Evolutionary conservation across 306 rosid genomes (phyloP).

Genomic region (Benincasa hispida): DNA sequence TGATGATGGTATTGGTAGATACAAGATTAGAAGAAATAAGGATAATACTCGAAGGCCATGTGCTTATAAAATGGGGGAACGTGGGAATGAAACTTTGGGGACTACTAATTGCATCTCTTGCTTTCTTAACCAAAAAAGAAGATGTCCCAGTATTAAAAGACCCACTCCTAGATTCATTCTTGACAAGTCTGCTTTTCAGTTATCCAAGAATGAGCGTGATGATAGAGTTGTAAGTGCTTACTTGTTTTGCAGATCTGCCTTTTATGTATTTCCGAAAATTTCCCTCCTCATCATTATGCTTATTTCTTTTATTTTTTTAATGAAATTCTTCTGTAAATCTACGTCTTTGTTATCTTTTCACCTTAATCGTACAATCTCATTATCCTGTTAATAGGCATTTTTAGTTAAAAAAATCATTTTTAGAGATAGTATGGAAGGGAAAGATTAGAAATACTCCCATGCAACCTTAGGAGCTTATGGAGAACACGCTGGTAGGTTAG

Average conservation of each 20-base stretch:
- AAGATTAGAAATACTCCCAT: neutral
- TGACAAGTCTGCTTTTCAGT: constrained; percentile 37
- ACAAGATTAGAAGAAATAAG: constrained; percentile 25
- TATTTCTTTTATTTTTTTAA: neutral
- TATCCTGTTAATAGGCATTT: neutral
- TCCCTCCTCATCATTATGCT: neutral
- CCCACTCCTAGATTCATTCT: constrained; percentile 32
- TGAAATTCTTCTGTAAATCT: neutral
- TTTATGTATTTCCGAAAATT: neutral
- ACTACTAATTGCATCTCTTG: constrained; percentile 34
- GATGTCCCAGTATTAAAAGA: constrained; percentile 17
- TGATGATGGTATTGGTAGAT: constrained; percentile 26
- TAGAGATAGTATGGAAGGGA: neutral
- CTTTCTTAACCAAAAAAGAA: constrained; percentile 28
- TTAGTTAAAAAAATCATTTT: neutral
- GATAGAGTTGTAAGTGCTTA: constrained; percentile 35
- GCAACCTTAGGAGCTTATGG: neutral
- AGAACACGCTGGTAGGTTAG: neutral
- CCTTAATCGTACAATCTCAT: neutral
- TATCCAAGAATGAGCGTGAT: constrained; percentile 22
- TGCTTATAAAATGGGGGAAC: constrained; percentile 26
- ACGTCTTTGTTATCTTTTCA: neutral
- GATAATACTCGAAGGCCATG: constrained; percentile 27
- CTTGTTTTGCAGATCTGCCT: neutral
- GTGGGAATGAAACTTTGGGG: constrained; percentile 14